Base-by-base conservation (phyloP, 306 rosid species). In the Castanopsis chinensis region DNA sequence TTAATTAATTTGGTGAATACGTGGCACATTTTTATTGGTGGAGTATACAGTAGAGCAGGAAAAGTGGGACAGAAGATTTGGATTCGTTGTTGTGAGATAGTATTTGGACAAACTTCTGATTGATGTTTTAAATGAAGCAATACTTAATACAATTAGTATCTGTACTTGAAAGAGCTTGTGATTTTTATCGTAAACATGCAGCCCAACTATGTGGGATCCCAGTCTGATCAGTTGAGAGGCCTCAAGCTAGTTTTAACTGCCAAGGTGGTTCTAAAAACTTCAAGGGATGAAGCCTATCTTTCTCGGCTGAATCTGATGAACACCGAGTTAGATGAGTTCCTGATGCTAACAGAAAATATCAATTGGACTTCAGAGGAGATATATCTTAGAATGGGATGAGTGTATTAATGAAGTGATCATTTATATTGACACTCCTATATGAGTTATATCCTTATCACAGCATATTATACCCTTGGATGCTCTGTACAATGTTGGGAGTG, bases 381-480 rank as follows among this genome's bases (percentile, higher is more conserved):
- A 37, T 37, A 68, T 78, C 78, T 4, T 85, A 79, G 83, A 52
- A 81, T 77, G 95, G 83, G 76, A 91, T 60, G 98, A 95, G 20
- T 91, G 88, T 82, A 82, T 87, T n/a, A 85, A 86, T 68, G 97
- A 93, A 87, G 92, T 91, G 58, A 61, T 90, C 12, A 71, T 90
- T 57, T 93, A 95, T 87, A 94, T 95, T 2, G 99, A 90, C 75
- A 89, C 98, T 45, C 80, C 93, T 30, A 58, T 25, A 25, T 25
- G 27, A 25, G 27, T 25, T 25, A 25, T 95, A 87, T 92, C 99
- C 35, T 91, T 91, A 8, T 92, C 99, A 0, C 97, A 91, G 77
- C 99, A 95, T 49, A 84, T 93, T 83, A 81, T 93, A 76, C 98
- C 99, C 6, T 49, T 87, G 85, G 99, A 95, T 71, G 93, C 96